Evolutionary conservation across 208 protist genomes (phyloP).

Genomic region (Crithidia fasciculata): DNA sequence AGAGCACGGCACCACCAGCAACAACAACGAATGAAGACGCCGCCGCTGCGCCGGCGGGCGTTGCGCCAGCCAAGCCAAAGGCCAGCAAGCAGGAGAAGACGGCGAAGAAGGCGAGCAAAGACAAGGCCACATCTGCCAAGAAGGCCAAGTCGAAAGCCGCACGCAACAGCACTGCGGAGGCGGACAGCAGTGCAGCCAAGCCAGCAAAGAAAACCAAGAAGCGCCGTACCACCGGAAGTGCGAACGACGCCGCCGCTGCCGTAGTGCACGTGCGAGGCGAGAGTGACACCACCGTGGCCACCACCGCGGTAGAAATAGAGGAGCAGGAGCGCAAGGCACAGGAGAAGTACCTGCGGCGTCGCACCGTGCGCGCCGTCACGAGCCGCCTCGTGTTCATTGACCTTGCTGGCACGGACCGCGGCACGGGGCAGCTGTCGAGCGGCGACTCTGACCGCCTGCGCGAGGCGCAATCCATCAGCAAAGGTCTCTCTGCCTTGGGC

Average conservation of each 20-base stretch:
- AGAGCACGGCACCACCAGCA: neutral
- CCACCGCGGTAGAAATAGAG: neutral
- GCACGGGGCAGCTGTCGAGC: constrained; percentile 37
- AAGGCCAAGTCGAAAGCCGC: neutral
- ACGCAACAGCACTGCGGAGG: neutral
- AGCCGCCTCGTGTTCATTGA: constrained; percentile 78
- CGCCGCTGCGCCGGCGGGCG: neutral
- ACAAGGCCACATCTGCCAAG: neutral
- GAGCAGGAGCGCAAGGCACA: constrained; percentile 12
- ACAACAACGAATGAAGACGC: neutral
- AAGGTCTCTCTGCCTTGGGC: constrained; percentile 58
- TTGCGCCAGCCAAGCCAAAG: neutral
- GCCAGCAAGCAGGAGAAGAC: neutral
- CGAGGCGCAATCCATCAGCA: constrained; percentile 62
- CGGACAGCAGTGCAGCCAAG: no score
- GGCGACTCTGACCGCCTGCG: constrained; percentile 35
- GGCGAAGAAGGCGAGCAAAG: neutral
- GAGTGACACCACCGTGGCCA: neutral
- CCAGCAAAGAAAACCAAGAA: neutral
- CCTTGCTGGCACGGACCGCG: constrained; percentile 76
- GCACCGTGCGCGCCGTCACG: constrained; percentile 5
- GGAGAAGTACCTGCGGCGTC: constrained; percentile 1
- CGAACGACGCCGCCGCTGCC: neutral
- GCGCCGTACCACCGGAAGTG: neutral
- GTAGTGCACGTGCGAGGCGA: neutral